Conservation (phyloP, 1,284 basidiomycete genomes). For the Xerocomus cyaneibrunnescens region DNA sequence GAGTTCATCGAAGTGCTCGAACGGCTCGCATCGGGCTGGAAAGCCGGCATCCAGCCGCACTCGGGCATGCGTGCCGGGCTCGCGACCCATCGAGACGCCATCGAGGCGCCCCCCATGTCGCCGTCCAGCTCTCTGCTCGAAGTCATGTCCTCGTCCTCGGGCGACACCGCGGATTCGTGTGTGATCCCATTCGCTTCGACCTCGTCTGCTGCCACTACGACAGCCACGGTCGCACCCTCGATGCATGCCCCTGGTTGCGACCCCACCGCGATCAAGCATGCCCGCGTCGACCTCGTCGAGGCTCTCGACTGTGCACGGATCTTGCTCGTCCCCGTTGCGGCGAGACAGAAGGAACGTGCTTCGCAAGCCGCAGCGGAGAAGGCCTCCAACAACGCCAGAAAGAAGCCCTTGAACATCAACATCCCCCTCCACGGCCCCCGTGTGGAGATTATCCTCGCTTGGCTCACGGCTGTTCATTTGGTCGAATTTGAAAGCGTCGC, state of each 20-base stretch:
- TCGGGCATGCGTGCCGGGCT: conserved; percentile 39
- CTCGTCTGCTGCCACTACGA: conserved; percentile 20
- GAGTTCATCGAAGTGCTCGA: conserved; percentile 81
- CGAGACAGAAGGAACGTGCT: conserved; percentile 54
- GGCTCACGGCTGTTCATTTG: conserved; percentile 75
- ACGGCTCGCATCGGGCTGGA: conserved; percentile 71
- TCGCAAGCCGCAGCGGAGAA: conserved; percentile 52
- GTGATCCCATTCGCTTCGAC: conserved; percentile 20
- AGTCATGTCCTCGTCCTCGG: conserved; percentile 26
- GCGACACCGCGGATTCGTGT: conserved; percentile 20
- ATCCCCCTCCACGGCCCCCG: conserved; percentile 81
- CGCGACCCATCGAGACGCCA: conserved; percentile 44
- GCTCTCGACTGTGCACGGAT: conserved; percentile 65
- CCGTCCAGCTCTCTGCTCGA: conserved; percentile 21
- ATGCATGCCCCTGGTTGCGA: conserved; percentile 18
- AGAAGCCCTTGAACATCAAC: conserved; percentile 65
- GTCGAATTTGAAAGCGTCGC: conserved; percentile 59
- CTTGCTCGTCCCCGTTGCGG: conserved; percentile 63
- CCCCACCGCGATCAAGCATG: conserved; percentile 24
- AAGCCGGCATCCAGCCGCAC: conserved; percentile 55
- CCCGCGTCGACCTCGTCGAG: conserved; percentile 41
- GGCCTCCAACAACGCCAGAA: conserved; percentile 42
- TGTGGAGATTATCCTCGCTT: conserved; percentile 78
- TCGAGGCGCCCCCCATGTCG: conserved; percentile 40
- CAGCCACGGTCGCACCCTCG: not conserved